Percentiles rank a stretch among this genome's conserved stretches.
Evolutionary conservation across 768 basidiomycete species (phyloP).

Genomic region (Psilocybe subaeruginosa): DNA sequence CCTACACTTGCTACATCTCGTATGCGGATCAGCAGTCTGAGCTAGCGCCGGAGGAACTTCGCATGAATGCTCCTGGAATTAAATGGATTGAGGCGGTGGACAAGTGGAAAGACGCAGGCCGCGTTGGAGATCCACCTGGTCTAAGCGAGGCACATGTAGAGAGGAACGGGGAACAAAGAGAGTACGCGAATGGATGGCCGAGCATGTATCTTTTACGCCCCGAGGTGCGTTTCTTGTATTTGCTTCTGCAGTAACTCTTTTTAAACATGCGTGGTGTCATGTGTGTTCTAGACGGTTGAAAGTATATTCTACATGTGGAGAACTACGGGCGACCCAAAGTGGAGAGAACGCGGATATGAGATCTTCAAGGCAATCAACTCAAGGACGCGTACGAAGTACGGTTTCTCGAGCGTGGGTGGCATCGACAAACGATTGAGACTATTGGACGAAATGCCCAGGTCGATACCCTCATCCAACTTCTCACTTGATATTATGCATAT

Average conservation of each 20-base stretch:
- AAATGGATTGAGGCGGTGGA: constrained; percentile 50
- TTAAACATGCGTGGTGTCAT: too few relatives aligned
- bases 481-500: background rate
- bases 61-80: constrained; percentile 35
- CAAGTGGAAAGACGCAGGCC: constrained; percentile 47
- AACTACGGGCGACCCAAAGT: constrained; percentile 62
- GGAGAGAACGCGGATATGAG: constrained; percentile 74
- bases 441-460: constrained; percentile 78
- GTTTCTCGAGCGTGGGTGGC: constrained; percentile 56
- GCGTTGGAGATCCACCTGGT: constrained; percentile 46
- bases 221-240: constrained; percentile 50
- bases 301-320: constrained; percentile 75
- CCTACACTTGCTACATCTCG: constrained; percentile 65
- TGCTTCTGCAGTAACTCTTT: background rate
- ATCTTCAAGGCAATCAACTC: constrained; percentile 68
- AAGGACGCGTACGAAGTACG: constrained; percentile 53
- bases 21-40: constrained; percentile 71
- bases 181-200: constrained; percentile 44
- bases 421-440: constrained; percentile 43
- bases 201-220: constrained; percentile 61
- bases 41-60: constrained; percentile 63
- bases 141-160: constrained; percentile 35
- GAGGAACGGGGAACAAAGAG: constrained; percentile 37
- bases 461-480: background rate
- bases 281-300: constrained; percentile 59